These are phyloP conservation scores for Neonectria coccinea DNA, from an alignment of 2,329 filamentous ascomycete genomes.

Conservation along the genomic window DNA sequence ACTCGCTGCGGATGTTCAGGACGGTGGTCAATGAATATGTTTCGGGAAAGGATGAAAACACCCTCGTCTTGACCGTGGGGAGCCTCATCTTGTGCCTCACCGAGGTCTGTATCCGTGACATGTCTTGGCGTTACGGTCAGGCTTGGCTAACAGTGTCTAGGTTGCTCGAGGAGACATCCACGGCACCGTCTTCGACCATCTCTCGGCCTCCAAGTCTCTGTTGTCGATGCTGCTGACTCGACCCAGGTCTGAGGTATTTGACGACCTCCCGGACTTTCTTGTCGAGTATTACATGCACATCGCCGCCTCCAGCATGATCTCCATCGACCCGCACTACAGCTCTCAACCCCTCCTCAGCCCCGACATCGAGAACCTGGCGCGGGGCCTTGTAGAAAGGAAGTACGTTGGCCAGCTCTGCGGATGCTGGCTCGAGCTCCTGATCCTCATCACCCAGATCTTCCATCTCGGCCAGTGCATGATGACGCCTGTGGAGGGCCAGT, in stretches of 20 bases:
- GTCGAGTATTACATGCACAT: constrained; percentile 63
- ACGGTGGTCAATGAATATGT: constrained; percentile 51
- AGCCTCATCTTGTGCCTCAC: constrained; percentile 60
- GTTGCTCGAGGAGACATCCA: constrained; percentile 58
- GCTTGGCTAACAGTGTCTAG: constrained; percentile 32
- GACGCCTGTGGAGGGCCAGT: constrained; percentile 45
- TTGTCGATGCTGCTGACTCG: constrained; percentile 52
- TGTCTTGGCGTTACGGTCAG: neutral
- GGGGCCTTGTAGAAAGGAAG: constrained; percentile 44
- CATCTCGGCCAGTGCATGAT: constrained; percentile 57
- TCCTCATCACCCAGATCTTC: constrained; percentile 55
- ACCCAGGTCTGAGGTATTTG: constrained; percentile 48
- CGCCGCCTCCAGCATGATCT: constrained; percentile 60
- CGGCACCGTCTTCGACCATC: constrained; percentile 59
- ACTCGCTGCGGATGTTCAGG: constrained; percentile 52
- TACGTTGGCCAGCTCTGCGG: constrained; percentile 55
- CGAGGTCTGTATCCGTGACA: constrained; percentile 51
- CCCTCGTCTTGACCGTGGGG: constrained; percentile 56
- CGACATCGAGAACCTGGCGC: constrained; percentile 48
- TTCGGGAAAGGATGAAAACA: constrained; percentile 49
- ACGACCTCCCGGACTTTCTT: constrained; percentile 57
- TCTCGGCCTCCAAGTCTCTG: constrained; percentile 57
- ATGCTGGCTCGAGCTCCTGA: constrained; percentile 54
- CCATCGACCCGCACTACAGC: constrained; percentile 50
- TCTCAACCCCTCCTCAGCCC: constrained; percentile 49